Base-by-base conservation (phyloP, 2,329 filamentous ascomycete genomes). In the Penicillium griseofulvum region DNA sequence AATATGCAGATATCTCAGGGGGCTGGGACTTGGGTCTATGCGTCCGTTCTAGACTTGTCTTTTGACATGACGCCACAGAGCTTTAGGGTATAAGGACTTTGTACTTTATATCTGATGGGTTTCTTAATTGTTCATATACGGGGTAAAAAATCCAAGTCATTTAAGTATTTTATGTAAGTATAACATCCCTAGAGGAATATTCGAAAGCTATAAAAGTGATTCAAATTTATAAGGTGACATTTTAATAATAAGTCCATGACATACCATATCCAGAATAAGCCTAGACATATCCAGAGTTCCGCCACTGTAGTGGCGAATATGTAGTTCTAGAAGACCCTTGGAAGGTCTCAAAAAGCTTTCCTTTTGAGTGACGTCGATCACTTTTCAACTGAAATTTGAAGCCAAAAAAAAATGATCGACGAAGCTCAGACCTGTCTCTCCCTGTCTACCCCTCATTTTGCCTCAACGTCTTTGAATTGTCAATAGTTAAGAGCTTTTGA, bases 251-350 rank as follows among this genome's bases (percentile, higher is more conserved):
- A 36, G 37, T 54, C 51, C 38, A 54, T 54, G 51, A 54, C 51
- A 49, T 54, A 49, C 28, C 51, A 49, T 54, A 49, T 34, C 8
- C 28, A 9, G 14, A 31, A 12, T 31, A 12, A 14, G 12, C 29
- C 29, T 9, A 29, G 3, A 29, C 8, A 10, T 4, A 29, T 29
- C 42, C n/a, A 43, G n/a, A 28, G n/a, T 45, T 44, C 28, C 47
- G 52, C 46, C 52, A 51, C 52, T 22, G 19, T 2, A n/a, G 47
- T 51, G 47, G 47, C 46, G 36, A 54, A 49, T 6, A 31, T 51
- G 28, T 36, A 43, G 51, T 73, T 73, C 70, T 73, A 71, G 70
- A 73, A 73, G 63, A 65, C 65, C 55, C 59, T 59, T 72, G 64
- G 70, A 73, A 73, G 34, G 26, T 28, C 26, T 28, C 5, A 8